Percentiles rank a stretch among this genome's conserved stretches.
Evolutionary conservation across 2,329 filamentous ascomycete genomes (phyloP).

Genomic region (Colletotrichum acutatum): DNA sequence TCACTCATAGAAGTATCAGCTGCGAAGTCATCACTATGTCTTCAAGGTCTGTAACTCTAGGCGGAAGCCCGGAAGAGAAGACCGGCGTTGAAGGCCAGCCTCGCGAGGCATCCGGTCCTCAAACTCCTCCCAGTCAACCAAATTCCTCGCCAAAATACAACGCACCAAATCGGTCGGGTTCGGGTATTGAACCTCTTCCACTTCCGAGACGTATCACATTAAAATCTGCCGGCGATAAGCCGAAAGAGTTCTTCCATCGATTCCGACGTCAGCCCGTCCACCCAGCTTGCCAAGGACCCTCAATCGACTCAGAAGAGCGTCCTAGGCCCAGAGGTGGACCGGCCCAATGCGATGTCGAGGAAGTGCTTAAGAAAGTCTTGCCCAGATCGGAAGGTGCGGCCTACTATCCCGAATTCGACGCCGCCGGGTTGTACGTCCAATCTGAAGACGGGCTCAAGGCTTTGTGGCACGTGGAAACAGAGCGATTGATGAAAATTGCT

Average conservation of each 20-base stretch:
- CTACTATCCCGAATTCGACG: not conserved
- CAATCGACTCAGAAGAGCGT: not conserved
- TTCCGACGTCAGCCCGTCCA: not conserved
- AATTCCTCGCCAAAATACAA: too few relatives aligned
- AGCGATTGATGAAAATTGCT: not conserved
- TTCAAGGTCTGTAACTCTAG: too few relatives aligned
- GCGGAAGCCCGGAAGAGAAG: too few relatives aligned
- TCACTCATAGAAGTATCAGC: too few relatives aligned
- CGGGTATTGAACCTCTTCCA: too few relatives aligned
- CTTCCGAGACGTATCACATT: too few relatives aligned
- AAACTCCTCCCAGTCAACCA: too few relatives aligned
- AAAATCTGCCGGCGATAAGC: too few relatives aligned
- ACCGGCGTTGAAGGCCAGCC: too few relatives aligned
- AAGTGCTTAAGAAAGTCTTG: not conserved
- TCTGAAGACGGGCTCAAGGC: not conserved
- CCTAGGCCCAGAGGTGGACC: not conserved
- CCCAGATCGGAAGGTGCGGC: not conserved
- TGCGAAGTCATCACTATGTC: too few relatives aligned
- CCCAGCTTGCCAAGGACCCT: not conserved
- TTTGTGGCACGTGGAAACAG: not conserved
- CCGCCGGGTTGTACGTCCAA: not conserved
- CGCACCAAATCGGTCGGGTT: too few relatives aligned
- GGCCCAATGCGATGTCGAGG: not conserved
- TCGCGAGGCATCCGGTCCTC: too few relatives aligned
- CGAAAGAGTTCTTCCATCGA: not conserved